Base-by-base conservation (phyloP, 108 stramenopile species). In the Skeletonema marinoi region DNA sequence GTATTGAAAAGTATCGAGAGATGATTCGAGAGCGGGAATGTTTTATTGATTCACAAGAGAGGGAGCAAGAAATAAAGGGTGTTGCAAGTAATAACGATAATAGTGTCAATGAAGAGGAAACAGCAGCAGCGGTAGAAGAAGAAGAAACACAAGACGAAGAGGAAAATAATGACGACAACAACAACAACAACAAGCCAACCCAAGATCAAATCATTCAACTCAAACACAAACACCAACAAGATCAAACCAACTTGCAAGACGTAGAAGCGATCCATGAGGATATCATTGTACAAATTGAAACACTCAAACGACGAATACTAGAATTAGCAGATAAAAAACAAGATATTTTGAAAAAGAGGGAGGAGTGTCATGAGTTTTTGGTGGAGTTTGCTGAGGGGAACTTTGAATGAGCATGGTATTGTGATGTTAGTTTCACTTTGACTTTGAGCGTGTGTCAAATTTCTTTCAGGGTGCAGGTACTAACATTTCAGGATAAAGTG, bases 1-100 rank as follows among this genome's bases (percentile, higher is more conserved):
- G 62, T 32, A 63, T 63, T 63, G 62, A 21, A 29, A 19, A 29
- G 25, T 63, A 63, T 63, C 14, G 62, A 63, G 32, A 63, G 62
- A 32, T 63, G 62, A 63, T 63, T n/a, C 19, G 21, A 7, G 36
- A 21, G 25, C 13, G 25, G 25, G 62, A 19, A n/a, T 36, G 14
- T n/a, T 3, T n/a, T 36, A 32, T 33, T 51, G 17, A 10, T 5
- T 6, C 3, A 17, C 50, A 17, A 51, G 50, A 51, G 50, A 4
- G 19, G 50, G 17, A 19, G 19, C n/a, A 19, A 19, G 17, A 51
- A 4, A 4, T 3, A 51, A 6, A 19, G 6, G 2, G 12, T 50
- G n/a, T 1, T 51, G 6, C 29, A 60, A 31, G 29, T 60, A 3
- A 11, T 10, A 16, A 60, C 11, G 59, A 60, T n/a, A 13, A n/a